These are phyloP conservation scores for Rhodotorula sp. DNA, from an alignment of 1,284 basidiomycete genomes.

Conservation along the genomic window DNA sequence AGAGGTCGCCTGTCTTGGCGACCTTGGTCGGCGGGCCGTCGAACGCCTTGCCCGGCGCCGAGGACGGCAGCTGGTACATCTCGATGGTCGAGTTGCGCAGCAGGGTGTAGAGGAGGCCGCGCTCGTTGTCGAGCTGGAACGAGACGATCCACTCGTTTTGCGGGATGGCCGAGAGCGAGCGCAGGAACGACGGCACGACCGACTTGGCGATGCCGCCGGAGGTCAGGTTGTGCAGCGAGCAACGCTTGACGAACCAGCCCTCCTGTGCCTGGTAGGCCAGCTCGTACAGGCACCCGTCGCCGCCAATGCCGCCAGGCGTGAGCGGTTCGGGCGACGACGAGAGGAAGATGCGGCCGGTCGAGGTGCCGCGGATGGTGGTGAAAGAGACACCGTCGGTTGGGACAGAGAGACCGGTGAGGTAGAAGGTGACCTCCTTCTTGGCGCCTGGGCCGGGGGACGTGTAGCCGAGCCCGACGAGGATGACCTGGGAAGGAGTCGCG, in stretches of 20 bases:
- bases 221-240: constrained; percentile 67
- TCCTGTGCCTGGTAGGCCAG: constrained; percentile 87
- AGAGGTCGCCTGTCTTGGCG: constrained; percentile 27
- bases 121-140: constrained; percentile 65
- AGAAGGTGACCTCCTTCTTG: constrained; percentile 75
- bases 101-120: constrained; percentile 73
- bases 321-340: constrained; percentile 48
- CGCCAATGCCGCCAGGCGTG: constrained; percentile 55
- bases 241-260: constrained; percentile 83
- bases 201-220: constrained; percentile 40
- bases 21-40: constrained; percentile 30
- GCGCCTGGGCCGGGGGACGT: constrained; percentile 54
- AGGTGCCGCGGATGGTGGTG: constrained; percentile 75
- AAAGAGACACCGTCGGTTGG: constrained; percentile 71
- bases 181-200: constrained; percentile 48
- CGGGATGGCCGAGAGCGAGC: constrained; percentile 57
- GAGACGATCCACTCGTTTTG: constrained; percentile 59
- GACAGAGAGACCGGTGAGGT: constrained; percentile 82
- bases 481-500: constrained; percentile 78
- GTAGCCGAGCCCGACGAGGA: constrained; percentile 79
- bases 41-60: constrained; percentile 21
- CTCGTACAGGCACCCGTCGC: constrained; percentile 88
- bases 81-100: constrained; percentile 69
- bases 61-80: constrained; percentile 51
- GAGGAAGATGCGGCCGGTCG: constrained; percentile 87